Percentiles rank a stretch among this genome's conserved stretches.
phyloP scores from a whole-genome alignment of 2,329 filamentous ascomycete genomes.

The Boeremia lycopersici region DNA sequence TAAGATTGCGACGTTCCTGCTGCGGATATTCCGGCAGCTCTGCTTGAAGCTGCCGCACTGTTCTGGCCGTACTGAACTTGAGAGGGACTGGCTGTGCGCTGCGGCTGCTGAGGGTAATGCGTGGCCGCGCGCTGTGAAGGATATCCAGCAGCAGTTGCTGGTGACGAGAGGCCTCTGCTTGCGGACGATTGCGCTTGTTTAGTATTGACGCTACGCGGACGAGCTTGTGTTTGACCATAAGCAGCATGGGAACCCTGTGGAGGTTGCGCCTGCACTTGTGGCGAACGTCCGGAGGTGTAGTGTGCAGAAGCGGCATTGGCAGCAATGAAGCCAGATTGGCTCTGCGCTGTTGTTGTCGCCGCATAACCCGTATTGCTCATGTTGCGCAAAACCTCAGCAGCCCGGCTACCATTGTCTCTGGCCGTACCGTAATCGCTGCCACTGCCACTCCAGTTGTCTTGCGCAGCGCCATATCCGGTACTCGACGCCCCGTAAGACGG shows the following conservation, averaged over 20 bases:
- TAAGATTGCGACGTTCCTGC: slow-evolving; percentile 25
- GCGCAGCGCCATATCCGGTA: slow-evolving; percentile 27
- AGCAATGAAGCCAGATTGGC: slow-evolving; percentile 30
- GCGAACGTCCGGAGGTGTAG: slow-evolving; percentile 25
- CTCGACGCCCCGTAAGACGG: slow-evolving; percentile 29
- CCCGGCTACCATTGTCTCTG: slow-evolving; percentile 35
- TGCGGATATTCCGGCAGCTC: slow-evolving; percentile 17
- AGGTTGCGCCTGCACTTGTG: slow-evolving; percentile 27
- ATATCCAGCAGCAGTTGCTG: slow-evolving; percentile 30
- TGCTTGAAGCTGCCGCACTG: slow-evolving; percentile 15
- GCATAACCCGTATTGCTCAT: slow-evolving; percentile 42
- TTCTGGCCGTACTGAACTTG: slow-evolving; percentile 32
- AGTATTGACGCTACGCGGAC: slow-evolving; percentile 36
- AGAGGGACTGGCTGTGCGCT: slow-evolving; percentile 36
- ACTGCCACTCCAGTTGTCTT: slow-evolving; percentile 31
- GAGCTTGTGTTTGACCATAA: slow-evolving; percentile 35
- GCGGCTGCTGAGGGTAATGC: slow-evolving; percentile 34
- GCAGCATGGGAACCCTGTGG: slow-evolving; percentile 18
- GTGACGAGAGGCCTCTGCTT: slow-evolving; percentile 30
- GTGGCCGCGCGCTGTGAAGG: slow-evolving; percentile 32
- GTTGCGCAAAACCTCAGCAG: slow-evolving; percentile 42
- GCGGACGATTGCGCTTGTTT: slow-evolving; percentile 24
- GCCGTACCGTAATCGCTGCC: slow-evolving; percentile 29
- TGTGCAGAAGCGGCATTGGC: slow-evolving; percentile 27
- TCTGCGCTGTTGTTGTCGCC: slow-evolving; percentile 20